A percentile compares a stretch with the other conserved stretches of the same genome.
Conservation (phyloP, 2,329 filamentous ascomycete species). For the Ceratocystis destructans region DNA sequence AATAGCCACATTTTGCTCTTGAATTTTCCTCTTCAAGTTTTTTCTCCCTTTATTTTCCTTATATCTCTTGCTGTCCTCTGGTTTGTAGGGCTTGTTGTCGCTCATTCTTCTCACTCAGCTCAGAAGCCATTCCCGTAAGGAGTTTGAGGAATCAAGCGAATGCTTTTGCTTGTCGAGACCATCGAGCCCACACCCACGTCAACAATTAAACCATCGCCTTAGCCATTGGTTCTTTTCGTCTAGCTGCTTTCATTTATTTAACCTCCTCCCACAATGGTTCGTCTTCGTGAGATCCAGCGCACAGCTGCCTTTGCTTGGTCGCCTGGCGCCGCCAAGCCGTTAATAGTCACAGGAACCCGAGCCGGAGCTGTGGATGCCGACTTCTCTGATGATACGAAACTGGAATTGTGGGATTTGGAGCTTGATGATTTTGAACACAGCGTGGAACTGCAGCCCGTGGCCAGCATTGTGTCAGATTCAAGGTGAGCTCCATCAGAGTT, state of each 20-base stretch:
- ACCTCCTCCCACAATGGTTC: conserved; percentile 56
- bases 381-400: conserved; percentile 92
- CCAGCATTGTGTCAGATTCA: conserved; percentile 73
- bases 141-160: not conserved
- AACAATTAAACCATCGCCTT: not conserved
- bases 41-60: not conserved
- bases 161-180: conserved; percentile 3
- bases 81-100: conserved; percentile 12
- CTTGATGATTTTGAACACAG: conserved; percentile 63
- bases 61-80: conserved; percentile 15
- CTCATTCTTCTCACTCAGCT: not conserved
- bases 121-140: not conserved
- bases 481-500: conserved; percentile 43
- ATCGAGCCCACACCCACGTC: not conserved
- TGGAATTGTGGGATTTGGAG: conserved; percentile 90
- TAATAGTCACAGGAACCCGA: conserved; percentile 85
- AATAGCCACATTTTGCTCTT: not conserved
- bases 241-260: not conserved
- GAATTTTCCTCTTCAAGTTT: conserved; percentile 1
- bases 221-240: conserved; percentile 3
- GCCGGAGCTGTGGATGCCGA: conserved; percentile 92
- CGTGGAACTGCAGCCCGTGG: conserved; percentile 72
- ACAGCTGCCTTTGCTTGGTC: conserved; percentile 98
- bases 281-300: conserved; percentile 87
- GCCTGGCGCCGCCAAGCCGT: conserved; percentile 60